Conservation (phyloP, 2,329 filamentous ascomycete species). For the Sphaerostilbella broomeana region DNA sequence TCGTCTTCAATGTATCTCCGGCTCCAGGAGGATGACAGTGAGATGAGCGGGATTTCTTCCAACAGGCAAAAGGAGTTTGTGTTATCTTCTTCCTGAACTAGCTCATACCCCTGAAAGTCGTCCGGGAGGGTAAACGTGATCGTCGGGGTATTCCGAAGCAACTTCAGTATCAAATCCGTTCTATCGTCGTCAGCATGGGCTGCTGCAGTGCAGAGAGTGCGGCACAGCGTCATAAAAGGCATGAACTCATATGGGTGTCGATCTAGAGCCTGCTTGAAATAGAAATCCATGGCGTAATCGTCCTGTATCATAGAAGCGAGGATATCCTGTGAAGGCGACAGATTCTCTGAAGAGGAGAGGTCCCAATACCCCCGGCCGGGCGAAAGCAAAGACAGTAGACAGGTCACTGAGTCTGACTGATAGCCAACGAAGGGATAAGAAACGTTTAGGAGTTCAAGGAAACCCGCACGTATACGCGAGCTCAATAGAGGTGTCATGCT, state of each 20-base stretch:
- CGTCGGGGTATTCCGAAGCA: conserved; percentile 62
- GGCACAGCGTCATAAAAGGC: conserved; percentile 69
- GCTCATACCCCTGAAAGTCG: conserved; percentile 66
- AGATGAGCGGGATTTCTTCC: conserved; percentile 58
- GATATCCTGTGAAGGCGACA: conserved; percentile 28
- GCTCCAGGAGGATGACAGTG: conserved; percentile 38
- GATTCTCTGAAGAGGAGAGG: conserved; percentile 33
- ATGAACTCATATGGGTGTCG: conserved; percentile 82
- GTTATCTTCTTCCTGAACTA: conserved; percentile 80
- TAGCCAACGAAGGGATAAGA: conserved; percentile 65
- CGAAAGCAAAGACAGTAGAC: conserved; percentile 58
- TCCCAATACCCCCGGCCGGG: conserved; percentile 49
- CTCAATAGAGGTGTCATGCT: conserved; percentile 51
- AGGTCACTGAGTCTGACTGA: conserved; percentile 61
- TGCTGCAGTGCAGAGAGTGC: conserved; percentile 46
- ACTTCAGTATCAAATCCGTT: conserved; percentile 50
- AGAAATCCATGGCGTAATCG: conserved; percentile 46
- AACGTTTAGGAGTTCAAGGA: conserved; percentile 65
- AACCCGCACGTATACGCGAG: conserved; percentile 54
- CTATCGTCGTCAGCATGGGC: conserved; percentile 26
- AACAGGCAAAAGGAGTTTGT: conserved; percentile 68
- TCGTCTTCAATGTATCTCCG: conserved; percentile 40
- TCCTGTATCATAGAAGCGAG: conserved; percentile 30
- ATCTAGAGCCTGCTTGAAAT: conserved; percentile 61
- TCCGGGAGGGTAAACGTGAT: conserved; percentile 73